Evolutionary conservation across 139 green algal genomes (phyloP), one percentile per base, ranked within the genome.

Genomic region (Chlorokybus atmophyticus): DNA sequence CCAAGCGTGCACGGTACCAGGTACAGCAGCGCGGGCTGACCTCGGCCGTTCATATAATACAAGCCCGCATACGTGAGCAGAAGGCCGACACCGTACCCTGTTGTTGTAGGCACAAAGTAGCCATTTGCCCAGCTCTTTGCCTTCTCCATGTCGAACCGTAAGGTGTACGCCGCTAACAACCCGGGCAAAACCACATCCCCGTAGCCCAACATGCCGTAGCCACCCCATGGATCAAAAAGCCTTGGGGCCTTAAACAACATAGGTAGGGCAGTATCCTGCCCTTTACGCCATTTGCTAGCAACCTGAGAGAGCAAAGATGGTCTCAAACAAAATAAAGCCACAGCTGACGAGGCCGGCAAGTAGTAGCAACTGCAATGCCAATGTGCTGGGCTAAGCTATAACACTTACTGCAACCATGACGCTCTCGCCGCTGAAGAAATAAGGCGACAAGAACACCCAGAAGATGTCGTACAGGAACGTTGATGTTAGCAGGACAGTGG

Each of bases 21-120:
- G 50, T 96, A 97, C 30, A 95, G 70, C 59, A 97, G 78, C 23
- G 88, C 87, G 1, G 88, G 88, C 67, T 96, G 88, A 0, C 88
- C 87, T 48, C 67, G 30, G 30, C 70, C 70, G 31, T 70, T 55
- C 56, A 66, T 71, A 26, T 77, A 49, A 57, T 25, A 57, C 60
- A 64, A 70, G 29, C 85, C 89, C 0, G 51, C 52, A 65, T 93
- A 94, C 2, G 89, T 97, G 19, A 86, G 47, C 31, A 82, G 3
- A 42, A 97, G 68, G 2, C 89, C 89, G 0, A 62, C 32, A 0
- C 29, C 79, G 56, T 95, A 57, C 7, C 49, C 35, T 6, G 23
- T 10, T 8, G 23, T n/a, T n/a, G n/a, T n/a, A n/a, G n/a, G n/a
- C n/a, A 29, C 49, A 23, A 52, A 52, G 42, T 52, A 52, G 42